phyloP scores from a whole-genome alignment of 345 rosid genomes.

The Isatis tinctoria region DNA sequence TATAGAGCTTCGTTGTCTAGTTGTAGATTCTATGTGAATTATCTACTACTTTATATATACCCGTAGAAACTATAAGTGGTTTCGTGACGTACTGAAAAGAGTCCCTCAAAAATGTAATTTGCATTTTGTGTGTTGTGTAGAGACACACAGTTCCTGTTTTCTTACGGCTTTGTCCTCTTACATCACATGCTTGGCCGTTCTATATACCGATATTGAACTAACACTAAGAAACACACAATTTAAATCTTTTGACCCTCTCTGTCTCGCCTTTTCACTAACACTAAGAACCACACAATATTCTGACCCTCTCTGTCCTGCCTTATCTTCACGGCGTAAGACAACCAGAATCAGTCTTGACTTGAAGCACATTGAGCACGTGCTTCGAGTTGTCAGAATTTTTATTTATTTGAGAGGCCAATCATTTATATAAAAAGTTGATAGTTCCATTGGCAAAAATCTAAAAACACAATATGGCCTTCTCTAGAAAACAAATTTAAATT shows the following conservation, averaged over 20 bases:
- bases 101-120: slow-evolving; percentile 10
- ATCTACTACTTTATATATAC: neutral
- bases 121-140: slow-evolving; percentile 18
- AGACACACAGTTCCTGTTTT: slow-evolving; percentile 23
- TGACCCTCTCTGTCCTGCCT: neutral
- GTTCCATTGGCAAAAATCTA: no score
- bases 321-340: neutral
- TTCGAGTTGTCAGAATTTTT: neutral
- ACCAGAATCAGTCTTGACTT: neutral
- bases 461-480: neutral
- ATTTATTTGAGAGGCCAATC: neutral
- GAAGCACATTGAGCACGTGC: neutral
- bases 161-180: slow-evolving; percentile 19
- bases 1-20: neutral
- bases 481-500: no score
- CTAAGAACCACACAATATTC: neutral
- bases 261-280: neutral
- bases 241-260: neutral
- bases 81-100: slow-evolving; percentile 7
- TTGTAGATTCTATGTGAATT: neutral
- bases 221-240: neutral
- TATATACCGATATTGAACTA: neutral
- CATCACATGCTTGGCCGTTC: slow-evolving; percentile 10
- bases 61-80: neutral
- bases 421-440: neutral